Evolutionary conservation across 768 basidiomycete genomes (phyloP).

Genomic region (Pholiota microspora): DNA sequence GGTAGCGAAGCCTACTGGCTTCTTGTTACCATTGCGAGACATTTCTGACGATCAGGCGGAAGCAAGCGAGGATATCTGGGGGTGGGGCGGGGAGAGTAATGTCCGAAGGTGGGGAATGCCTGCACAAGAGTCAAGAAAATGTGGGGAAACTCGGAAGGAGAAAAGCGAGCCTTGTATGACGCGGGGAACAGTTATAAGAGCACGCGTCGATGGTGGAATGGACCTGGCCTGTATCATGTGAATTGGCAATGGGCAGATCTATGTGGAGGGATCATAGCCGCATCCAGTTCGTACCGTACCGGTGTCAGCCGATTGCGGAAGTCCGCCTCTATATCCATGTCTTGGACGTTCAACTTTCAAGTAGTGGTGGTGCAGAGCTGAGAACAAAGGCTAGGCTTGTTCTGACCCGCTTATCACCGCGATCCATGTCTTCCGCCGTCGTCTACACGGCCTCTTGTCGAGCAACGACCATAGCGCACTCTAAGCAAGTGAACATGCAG

Average conservation of each 20-base stretch:
- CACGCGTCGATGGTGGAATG: slow-evolving; percentile 12
- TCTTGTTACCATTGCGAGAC: slow-evolving; percentile 61
- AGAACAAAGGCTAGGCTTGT: neutral
- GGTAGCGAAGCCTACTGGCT: slow-evolving; percentile 79
- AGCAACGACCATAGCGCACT: too few species aligned
- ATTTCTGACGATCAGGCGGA: slow-evolving; percentile 28
- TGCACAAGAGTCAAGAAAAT: slow-evolving; percentile 8
- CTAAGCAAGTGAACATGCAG: too few species aligned
- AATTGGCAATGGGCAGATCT: slow-evolving; percentile 21
- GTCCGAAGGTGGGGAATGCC: neutral
- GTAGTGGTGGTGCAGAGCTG: neutral
- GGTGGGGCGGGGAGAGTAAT: neutral
- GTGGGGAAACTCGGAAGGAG: slow-evolving; percentile 10
- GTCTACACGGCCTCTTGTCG: too few species aligned
- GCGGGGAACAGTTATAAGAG: slow-evolving; percentile 17
- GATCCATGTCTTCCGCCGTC: neutral
- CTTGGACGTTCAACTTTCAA: neutral
- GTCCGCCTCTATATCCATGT: neutral
- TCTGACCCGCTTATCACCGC: neutral
- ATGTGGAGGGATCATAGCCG: neutral
- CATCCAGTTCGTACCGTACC: neutral
- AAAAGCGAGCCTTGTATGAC: slow-evolving; percentile 6
- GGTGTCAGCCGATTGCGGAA: neutral
- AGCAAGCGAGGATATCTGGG: neutral
- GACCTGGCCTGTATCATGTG: slow-evolving; percentile 27